Evolutionary conservation across 2,329 filamentous ascomycete genomes (phyloP).

Genomic region (Clarireedia monteithiana): DNA sequence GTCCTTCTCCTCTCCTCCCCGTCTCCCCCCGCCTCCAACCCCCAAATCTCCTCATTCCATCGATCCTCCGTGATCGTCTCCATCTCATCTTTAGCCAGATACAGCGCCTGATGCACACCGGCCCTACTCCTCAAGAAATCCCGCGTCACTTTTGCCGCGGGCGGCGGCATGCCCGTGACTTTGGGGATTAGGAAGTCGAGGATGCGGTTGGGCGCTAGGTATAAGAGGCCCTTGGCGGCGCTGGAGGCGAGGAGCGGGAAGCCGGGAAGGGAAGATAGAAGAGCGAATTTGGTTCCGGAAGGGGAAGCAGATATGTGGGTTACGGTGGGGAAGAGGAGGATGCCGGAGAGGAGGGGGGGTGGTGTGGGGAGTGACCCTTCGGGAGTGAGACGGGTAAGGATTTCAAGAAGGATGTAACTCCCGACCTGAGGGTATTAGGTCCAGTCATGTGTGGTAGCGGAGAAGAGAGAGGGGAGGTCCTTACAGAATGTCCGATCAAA

Average conservation of each 20-base stretch:
- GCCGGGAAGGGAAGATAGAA: constrained; percentile 33
- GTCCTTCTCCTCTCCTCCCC: constrained; percentile 12
- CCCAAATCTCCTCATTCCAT: constrained; percentile 55
- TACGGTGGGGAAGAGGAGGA: constrained; percentile 68
- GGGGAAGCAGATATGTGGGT: constrained; percentile 60
- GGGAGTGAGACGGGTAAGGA: constrained; percentile 40
- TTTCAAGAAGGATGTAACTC: constrained; percentile 61
- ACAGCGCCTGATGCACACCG: constrained; percentile 51
- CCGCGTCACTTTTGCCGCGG: constrained; percentile 43
- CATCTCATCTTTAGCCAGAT: constrained; percentile 52
- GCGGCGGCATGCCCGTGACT: constrained; percentile 40
- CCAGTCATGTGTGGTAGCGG: constrained; percentile 26
- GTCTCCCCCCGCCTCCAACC: constrained; percentile 33
- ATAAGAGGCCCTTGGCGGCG: constrained; percentile 31
- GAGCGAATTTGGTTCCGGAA: constrained; percentile 45
- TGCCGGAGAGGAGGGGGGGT: constrained; percentile 31
- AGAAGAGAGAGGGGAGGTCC: constrained; percentile 59
- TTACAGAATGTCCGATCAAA: constrained; percentile 68
- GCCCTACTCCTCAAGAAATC: constrained; percentile 48
- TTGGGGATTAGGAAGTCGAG: constrained; percentile 37
- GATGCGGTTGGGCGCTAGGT: constrained; percentile 33
- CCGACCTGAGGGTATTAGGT: constrained; percentile 35
- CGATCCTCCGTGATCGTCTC: constrained; percentile 47
- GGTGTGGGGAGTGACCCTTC: constrained; percentile 23
- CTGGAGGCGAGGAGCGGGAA: constrained; percentile 20